Percentiles rank a stretch among this genome's conserved stretches.
Evolutionary conservation across 495 filamentous ascomycete genomes (phyloP).

Genomic region (Penicillium pulvis): DNA sequence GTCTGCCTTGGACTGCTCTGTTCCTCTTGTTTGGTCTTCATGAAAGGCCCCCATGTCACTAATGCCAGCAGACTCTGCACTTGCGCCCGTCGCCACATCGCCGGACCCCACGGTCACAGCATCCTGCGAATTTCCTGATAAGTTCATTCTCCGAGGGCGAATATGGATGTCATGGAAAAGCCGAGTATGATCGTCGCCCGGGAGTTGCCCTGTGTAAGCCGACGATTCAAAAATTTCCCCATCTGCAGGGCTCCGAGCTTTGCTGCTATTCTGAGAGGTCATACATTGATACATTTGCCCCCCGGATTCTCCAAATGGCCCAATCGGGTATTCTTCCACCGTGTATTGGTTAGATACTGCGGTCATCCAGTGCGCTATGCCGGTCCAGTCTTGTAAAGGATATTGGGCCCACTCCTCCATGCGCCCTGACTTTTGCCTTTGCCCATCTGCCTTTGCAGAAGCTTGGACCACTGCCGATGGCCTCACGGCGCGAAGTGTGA

Average conservation of each 20-base stretch:
- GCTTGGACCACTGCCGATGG: conserved; percentile 14
- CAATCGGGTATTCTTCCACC: conserved; percentile 7
- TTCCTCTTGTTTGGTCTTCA: neutral
- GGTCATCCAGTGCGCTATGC: conserved; percentile 26
- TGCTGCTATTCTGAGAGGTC: neutral
- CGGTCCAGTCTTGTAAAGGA: conserved; percentile 25
- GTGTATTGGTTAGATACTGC: conserved; percentile 23
- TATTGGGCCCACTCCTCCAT: conserved; percentile 33
- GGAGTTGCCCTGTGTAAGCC: conserved; percentile 16
- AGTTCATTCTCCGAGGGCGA: conserved; percentile 6
- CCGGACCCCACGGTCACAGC: neutral
- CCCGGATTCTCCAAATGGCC: neutral
- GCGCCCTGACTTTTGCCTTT: conserved; percentile 28
- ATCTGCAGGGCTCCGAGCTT: conserved; percentile 5
- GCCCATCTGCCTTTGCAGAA: conserved; percentile 17
- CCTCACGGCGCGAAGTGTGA: conserved; percentile 21
- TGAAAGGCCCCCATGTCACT: neutral
- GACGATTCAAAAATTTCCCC: neutral
- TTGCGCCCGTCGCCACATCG: neutral
- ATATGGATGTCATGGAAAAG: conserved; percentile 18
- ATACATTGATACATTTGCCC: neutral
- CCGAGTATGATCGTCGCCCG: conserved; percentile 7
- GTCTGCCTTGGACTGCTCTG: conserved; percentile 12
- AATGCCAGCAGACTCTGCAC: neutral
- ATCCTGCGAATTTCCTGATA: conserved; percentile 13